Base-by-base conservation (phyloP, 148 eudicot species). In the Dysphania ambrosioides region DNA sequence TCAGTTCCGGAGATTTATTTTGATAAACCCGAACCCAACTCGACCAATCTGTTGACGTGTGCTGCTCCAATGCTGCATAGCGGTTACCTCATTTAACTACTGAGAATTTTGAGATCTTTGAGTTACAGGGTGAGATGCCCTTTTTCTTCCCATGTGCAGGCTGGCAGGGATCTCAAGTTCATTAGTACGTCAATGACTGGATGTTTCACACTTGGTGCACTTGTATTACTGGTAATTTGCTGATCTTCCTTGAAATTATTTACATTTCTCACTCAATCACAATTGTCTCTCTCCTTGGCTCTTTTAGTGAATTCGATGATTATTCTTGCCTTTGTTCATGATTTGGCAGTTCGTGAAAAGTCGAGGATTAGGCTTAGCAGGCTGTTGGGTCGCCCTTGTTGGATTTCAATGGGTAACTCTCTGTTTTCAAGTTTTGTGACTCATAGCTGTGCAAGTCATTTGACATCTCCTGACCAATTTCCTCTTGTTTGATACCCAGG, bases 101-200 rank as follows among this genome's bases (percentile, higher is more conserved):
- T 29, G 21, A 21, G 8, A 31, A n/a, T n/a, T n/a, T n/a, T n/a
- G 8, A 6, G 42, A 40, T 57, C 19, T 10, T 71, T 4, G 13
- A 1, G 12, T 57, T 8, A 66, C 55, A 66, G 38, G 44, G 51
- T 69, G 44, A 9, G 32, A 58, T 42, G 59, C 26, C 16, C 49
- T 4, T 12, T 24, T 67, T 12, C n/a, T 18, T 65, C 62, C 7
- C 57, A 41, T 77, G 32, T 84, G 82, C 89, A 94, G 98, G 98
- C 98, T 55, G 96, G 93, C 71, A 80, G 91, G 44, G 98, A 94
- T 75, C 86, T 94, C 70, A 90, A 83, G 82, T 94, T 89, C 65
- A 87, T 90, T 66, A 91, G 96, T 70, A n/a, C 80, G 53, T 83
- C 98, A 30, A 94, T 94, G 98, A 84, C 65, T 58, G 86, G 80